Percentiles rank a stretch among this genome's conserved stretches.
Conservation (phyloP, 176 grass and related monocot genomes). For the Triticum aestivum region IWGSC_CS_RefSeq_v2.1 NC_057806.1:577690605-577691104, state of each 20-base stretch:
- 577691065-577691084: slow-evolving; percentile 16
- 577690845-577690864: too few species aligned
- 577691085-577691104: not conserved
- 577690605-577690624: not conserved
- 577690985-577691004: slow-evolving; percentile 19
- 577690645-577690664: not conserved
- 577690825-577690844: too few species aligned
- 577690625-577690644: not conserved
- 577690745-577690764: not conserved
- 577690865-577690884: too few species aligned
- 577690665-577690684: not conserved
- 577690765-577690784: not conserved
- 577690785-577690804: not conserved
- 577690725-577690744: not conserved
- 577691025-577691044: slow-evolving; percentile 50
- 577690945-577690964: not conserved
- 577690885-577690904: not conserved
- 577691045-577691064: slow-evolving; percentile 39
- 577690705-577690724: not conserved
- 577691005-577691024: slow-evolving; percentile 51
- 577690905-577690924: not conserved
- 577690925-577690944: not conserved
- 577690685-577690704: not conserved
- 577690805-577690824: not conserved
- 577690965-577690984: slow-evolving; percentile 23